Conservation (phyloP, 2,329 filamentous ascomycete species). For the Metarhizium brunneum region DNA sequence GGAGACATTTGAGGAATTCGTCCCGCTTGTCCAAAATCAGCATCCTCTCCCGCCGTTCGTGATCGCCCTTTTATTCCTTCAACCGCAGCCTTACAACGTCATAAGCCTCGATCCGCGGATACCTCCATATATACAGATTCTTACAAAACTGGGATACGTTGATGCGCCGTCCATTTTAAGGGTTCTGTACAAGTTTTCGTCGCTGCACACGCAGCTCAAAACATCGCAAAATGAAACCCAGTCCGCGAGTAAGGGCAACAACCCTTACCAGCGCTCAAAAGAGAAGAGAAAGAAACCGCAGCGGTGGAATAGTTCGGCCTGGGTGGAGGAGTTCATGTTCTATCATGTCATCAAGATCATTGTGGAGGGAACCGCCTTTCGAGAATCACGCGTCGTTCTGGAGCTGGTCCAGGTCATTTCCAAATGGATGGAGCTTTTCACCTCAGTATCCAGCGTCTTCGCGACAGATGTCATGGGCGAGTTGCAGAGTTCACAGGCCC, state of each 20-base stretch:
- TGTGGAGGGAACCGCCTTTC: constrained; percentile 42
- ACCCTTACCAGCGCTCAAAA: constrained; percentile 2
- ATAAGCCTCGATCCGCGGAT: constrained; percentile 50
- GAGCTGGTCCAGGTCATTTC: constrained; percentile 40
- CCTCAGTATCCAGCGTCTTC: constrained; percentile 39
- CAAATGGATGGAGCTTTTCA: constrained; percentile 51
- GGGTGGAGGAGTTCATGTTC: constrained; percentile 80
- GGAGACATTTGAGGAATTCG: constrained; percentile 43
- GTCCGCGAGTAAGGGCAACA: constrained; percentile 1
- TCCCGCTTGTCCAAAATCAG: constrained; percentile 38
- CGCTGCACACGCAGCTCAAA: constrained; percentile 28
- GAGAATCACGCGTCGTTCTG: constrained; percentile 36
- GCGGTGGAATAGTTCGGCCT: constrained; percentile 49
- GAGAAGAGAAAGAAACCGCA: constrained; percentile 13
- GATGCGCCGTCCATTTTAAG: constrained; percentile 46
- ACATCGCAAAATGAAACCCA: constrained; percentile 3
- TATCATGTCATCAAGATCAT: constrained; percentile 89
- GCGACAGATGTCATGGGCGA: constrained; percentile 38
- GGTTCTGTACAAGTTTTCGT: constrained; percentile 48
- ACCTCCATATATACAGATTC: constrained; percentile 47
- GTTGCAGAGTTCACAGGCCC: constrained; percentile 32
- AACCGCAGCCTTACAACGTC: constrained; percentile 37
- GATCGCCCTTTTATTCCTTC: constrained; percentile 50
- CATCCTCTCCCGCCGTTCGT: constrained; percentile 40
- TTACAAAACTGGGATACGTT: constrained; percentile 41